These are phyloP conservation scores for Pelargonium nanum DNA, from an alignment of 345 rosid genomes.

Conservation along the genomic window DNA sequence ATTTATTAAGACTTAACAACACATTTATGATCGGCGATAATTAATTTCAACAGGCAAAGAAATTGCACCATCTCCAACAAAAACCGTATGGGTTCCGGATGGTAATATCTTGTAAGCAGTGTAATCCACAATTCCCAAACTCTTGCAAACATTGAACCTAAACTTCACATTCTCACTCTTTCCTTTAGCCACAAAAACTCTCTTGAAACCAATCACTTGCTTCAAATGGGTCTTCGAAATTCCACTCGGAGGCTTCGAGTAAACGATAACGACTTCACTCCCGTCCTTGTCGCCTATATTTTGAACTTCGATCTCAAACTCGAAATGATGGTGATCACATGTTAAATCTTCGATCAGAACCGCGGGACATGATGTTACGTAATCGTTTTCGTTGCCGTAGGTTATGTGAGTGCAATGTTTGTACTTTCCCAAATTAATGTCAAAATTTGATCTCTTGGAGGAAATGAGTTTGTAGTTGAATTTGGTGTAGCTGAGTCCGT, in stretches of 20 bases:
- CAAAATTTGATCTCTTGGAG: neutral
- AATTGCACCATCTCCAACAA: conserved; percentile 12
- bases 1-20: no score
- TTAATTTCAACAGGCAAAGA: conserved; percentile 13
- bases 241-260: conserved; percentile 23
- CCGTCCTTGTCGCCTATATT: conserved; percentile 23
- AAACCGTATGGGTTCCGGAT: conserved; percentile 19
- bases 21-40: neutral
- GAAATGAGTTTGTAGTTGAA: conserved; percentile 11
- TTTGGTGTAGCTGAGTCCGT: conserved; percentile 42
- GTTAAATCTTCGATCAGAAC: neutral
- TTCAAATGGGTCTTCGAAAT: conserved; percentile 13
- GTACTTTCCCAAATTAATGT: conserved; percentile 6
- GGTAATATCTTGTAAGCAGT: conserved; percentile 15
- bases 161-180: conserved; percentile 14
- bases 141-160: conserved; percentile 20
- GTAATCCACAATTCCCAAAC: conserved; percentile 16
- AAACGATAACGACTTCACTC: conserved; percentile 20
- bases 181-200: conserved; percentile 19
- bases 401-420: conserved; percentile 18
- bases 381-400: neutral
- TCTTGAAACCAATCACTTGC: conserved; percentile 30
- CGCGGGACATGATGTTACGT: conserved; percentile 12
- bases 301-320: conserved; percentile 11
- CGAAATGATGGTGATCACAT: neutral